phyloP scores from a whole-genome alignment of 805 yeast genomes.

The Starmerella etchellsii region DNA sequence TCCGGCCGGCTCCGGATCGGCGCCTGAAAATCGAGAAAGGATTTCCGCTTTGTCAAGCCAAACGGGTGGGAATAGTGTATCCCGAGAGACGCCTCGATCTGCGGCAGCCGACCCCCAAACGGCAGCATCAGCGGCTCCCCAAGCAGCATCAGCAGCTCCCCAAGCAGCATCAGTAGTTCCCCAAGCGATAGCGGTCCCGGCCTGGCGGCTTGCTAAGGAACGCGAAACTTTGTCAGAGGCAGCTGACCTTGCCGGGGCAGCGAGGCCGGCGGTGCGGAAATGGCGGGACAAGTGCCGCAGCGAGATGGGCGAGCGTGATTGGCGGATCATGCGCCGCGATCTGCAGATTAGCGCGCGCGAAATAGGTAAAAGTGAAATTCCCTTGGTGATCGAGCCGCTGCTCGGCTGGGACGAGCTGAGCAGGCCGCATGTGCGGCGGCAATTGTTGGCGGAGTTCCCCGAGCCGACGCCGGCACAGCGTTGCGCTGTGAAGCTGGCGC shows the following conservation, averaged over 20 bases:
- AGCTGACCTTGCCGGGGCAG: background rate
- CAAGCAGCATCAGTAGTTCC: too few relatives aligned
- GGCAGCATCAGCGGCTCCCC: too few relatives aligned
- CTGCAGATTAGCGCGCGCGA: constrained; percentile 45
- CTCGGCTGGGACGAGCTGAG: constrained; percentile 43
- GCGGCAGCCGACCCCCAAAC: too few relatives aligned
- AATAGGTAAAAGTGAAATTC: background rate
- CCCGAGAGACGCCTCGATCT: too few relatives aligned
- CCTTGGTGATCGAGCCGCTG: constrained; percentile 40
- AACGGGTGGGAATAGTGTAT: background rate
- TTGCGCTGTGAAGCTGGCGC: constrained; percentile 66
- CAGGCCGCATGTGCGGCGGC: constrained; percentile 31
- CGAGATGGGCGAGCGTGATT: constrained; percentile 70
- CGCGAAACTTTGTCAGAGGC: constrained; percentile 4
- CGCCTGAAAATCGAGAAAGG: too few relatives aligned
- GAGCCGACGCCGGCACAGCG: constrained; percentile 88
- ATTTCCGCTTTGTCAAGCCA: background rate
- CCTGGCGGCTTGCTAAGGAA: constrained; percentile 6
- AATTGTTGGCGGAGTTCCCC: constrained; percentile 33
- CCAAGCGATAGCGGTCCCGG: too few relatives aligned
- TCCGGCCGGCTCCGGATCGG: too few relatives aligned
- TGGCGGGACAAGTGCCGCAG: constrained; percentile 59
- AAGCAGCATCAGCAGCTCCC: too few relatives aligned
- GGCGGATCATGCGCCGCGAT: constrained; percentile 79
- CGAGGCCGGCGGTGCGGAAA: background rate